These are phyloP conservation scores for Auxenochlorella pyrenoidosa DNA, from an alignment of 139 green algal genomes.

Conservation along the genomic window DNA sequence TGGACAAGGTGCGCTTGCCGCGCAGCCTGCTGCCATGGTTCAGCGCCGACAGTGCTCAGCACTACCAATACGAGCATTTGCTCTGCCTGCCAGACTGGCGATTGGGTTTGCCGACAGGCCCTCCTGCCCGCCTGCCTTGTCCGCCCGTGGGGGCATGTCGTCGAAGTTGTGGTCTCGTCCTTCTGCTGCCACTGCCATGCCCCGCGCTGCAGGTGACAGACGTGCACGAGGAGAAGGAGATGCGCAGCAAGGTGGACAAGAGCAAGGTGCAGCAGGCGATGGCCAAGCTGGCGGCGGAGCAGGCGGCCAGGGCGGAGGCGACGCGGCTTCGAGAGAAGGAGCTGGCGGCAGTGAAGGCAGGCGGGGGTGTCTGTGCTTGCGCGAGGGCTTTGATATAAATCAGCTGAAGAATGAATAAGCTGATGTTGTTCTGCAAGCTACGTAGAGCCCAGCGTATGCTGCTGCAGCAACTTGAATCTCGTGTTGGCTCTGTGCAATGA, in stretches of 20 bases:
- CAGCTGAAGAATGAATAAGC: no score
- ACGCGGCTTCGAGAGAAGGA: slow-evolving; percentile 68
- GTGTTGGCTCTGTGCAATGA: no score
- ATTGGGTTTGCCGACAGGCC: no score
- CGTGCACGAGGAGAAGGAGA: slow-evolving; percentile 44
- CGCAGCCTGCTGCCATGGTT: no score
- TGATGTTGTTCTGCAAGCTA: no score
- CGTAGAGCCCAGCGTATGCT: no score
- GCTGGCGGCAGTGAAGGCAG: slow-evolving; percentile 82
- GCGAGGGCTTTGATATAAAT: no score
- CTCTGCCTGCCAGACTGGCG: no score
- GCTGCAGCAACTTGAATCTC: no score
- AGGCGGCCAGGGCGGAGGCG: slow-evolving; percentile 69
- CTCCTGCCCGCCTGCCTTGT: neutral
- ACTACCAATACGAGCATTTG: no score
- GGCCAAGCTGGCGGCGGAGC: slow-evolving; percentile 60
- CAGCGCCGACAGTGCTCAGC: no score
- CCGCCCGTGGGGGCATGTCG: neutral
- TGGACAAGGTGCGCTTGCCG: slow-evolving; percentile 38
- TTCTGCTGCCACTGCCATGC: neutral
- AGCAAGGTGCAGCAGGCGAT: slow-evolving; percentile 73
- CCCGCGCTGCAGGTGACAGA: neutral
- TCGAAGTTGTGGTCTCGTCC: neutral
- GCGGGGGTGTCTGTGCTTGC: no score
- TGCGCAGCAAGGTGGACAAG: slow-evolving; percentile 43